Conservation (phyloP, 192 early-diverging fungal genomes). For the Rhizophagus sp. region DNA sequence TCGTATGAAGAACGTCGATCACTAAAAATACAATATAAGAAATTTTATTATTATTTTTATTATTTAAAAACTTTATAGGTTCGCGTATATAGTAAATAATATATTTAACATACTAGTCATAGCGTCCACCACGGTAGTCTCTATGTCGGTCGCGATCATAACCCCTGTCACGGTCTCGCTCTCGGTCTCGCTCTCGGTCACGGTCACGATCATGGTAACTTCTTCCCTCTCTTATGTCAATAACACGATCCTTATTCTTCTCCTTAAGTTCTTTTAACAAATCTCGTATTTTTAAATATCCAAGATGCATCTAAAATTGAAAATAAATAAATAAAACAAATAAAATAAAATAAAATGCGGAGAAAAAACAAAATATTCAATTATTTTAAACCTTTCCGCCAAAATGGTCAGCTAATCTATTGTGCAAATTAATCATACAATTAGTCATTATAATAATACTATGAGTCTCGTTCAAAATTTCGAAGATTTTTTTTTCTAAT, state of each 20-base stretch:
- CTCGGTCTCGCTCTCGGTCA: slow-evolving; percentile 10
- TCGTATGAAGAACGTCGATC: slow-evolving; percentile 2
- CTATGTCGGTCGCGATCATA: slow-evolving; percentile 9
- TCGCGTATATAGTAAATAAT: too few species aligned
- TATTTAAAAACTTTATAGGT: not conserved
- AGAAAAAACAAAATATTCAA: not conserved
- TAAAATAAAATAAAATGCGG: not conserved
- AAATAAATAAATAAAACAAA: not conserved
- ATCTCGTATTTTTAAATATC: slow-evolving; percentile 54
- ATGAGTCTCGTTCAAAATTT: not conserved
- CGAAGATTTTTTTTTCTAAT: not conserved
- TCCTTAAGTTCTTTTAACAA: slow-evolving; percentile 48
- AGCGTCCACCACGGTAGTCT: slow-evolving; percentile 15
- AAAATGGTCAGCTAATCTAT: slow-evolving; percentile 49
- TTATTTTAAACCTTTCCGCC: slow-evolving; percentile 43
- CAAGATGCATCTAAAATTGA: slow-evolving; percentile 49
- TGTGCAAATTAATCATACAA: not conserved
- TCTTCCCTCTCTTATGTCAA: not conserved
- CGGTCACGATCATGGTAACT: not conserved
- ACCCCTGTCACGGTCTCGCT: slow-evolving; percentile 27
- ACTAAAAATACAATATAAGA: slow-evolving; percentile 17
- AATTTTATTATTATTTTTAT: slow-evolving; percentile 4
- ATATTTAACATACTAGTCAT: slow-evolving; percentile 25
- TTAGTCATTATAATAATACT: not conserved
- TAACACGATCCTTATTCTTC: slow-evolving; percentile 11